Evolutionary conservation across 768 basidiomycete species (phyloP), one percentile per base, ranked within the genome.

Genomic region (Tremella fuciformis): DNA sequence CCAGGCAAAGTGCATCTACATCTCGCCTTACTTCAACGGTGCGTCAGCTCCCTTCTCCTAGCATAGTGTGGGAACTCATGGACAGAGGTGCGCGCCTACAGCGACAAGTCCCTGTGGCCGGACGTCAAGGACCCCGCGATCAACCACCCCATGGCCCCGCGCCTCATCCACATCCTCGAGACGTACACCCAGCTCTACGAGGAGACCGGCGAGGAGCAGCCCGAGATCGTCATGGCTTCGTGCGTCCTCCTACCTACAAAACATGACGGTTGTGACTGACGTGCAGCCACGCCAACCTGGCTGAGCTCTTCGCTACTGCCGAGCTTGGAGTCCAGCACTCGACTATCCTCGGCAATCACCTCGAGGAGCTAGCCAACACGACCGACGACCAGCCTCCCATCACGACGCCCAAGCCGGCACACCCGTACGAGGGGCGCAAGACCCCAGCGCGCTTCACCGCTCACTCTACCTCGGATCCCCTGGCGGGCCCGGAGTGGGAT

Each of bases 21-120:
- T 84, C 46, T 76, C 82, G 6, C 83, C 84, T 1, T 84, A 83
- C 67, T 82, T 82, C 70, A 84, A 84, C 67, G 65, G 39, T 41
- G 39, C 11, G 39, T 41, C 18, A 41, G 11, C 39, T 41, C 39
- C 11, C 39, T 11, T 41, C 13, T 41, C 18, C 18, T 18, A 41
- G 11, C 39, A 11, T 18, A 18, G 18, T 18, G 39, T 41, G 39
- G 18, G 18, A 18, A 41, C 18, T 41, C 11, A 41, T 18, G 39
- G 18, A 11, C 39, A 41, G 39, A 41, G 39, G 39, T 41, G 13
- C 11, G 39, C 11, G 39, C 39, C 18, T 41, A 41, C 18, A 11
- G 13, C 13, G 39, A 41, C 18, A 41, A 41, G 18, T 41, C 39
- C 18, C 39, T 41, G 11, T 41, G 39, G 39, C 39, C 39, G 18